These are phyloP conservation scores for Mycogone perniciosa DNA, from an alignment of 2,329 filamentous ascomycete genomes.

Conservation along the genomic window DNA sequence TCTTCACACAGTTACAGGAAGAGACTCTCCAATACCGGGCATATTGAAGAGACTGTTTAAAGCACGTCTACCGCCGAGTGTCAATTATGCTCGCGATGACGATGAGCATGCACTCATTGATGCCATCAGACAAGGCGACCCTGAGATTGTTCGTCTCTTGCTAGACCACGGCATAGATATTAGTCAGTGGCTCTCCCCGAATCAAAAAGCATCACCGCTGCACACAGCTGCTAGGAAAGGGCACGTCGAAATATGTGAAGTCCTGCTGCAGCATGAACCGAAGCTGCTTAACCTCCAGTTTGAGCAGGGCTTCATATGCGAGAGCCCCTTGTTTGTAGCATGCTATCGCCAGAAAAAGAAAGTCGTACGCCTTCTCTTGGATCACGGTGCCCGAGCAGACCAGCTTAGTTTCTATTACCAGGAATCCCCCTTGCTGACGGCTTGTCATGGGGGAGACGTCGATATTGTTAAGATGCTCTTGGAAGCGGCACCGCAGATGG, in stretches of 20 bases:
- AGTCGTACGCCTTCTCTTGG: conserved; percentile 15
- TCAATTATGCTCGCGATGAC: conserved; percentile 12
- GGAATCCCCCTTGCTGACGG: conserved; percentile 16
- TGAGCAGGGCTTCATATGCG: conserved; percentile 10
- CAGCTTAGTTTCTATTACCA: conserved; percentile 8
- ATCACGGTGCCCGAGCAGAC: conserved; percentile 15
- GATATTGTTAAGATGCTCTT: conserved; percentile 16
- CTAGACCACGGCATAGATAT: conserved; percentile 18
- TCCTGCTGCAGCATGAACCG: conserved; percentile 18
- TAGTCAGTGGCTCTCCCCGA: conserved; percentile 9
- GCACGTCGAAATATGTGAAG: conserved; percentile 12
- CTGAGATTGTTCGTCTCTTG: conserved; percentile 14
- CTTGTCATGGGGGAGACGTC: conserved; percentile 12
- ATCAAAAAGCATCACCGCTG: conserved; percentile 12
- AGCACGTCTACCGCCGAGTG: conserved; percentile 12
- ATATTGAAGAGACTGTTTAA: conserved; percentile 15
- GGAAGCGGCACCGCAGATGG: conserved; percentile 15
- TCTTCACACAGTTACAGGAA: conserved; percentile 12
- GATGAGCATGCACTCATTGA: conserved; percentile 11
- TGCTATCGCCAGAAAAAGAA: conserved; percentile 10
- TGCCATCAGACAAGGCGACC: conserved; percentile 6
- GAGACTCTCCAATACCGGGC: background rate
- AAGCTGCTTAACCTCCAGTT: conserved; percentile 15
- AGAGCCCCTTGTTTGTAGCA: conserved; percentile 17
- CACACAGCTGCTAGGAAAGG: conserved; percentile 15